These are phyloP conservation scores for Penicillium subrubescens DNA, from an alignment of 495 filamentous ascomycete genomes.

Conservation along the genomic window DNA sequence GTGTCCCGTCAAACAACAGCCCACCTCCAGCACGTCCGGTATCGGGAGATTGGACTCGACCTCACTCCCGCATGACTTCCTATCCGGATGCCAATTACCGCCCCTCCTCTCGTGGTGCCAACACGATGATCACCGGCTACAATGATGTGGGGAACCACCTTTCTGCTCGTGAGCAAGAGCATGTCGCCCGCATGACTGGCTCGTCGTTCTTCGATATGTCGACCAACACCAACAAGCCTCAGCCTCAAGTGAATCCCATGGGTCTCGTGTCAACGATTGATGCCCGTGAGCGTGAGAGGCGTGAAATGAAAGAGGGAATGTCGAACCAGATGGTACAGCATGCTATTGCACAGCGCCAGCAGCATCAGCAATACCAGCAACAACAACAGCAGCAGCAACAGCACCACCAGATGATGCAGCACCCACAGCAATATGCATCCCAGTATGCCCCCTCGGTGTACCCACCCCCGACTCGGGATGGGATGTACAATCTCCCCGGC, in stretches of 20 bases:
- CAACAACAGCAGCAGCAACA: conserved; percentile 33
- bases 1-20: conserved; percentile 55
- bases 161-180: conserved; percentile 92
- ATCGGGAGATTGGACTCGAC: conserved; percentile 61
- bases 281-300: conserved; percentile 71
- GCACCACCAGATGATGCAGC: conserved; percentile 28
- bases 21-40: conserved; percentile 45
- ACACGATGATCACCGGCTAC: conserved; percentile 43
- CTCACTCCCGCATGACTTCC: conserved; percentile 35
- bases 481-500: conserved; percentile 43
- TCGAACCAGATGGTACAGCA: conserved; percentile 74
- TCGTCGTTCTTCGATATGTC: conserved; percentile 77
- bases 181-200: conserved; percentile 85
- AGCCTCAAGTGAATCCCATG: conserved; percentile 47
- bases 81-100: conserved; percentile 46
- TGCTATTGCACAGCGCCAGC: conserved; percentile 75
- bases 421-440: conserved; percentile 44
- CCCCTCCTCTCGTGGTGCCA: conserved; percentile 54
- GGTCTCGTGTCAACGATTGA: conserved; percentile 79
- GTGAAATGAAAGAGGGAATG: conserved; percentile 69
- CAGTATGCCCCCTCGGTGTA: conserved; percentile 27
- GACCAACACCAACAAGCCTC: conserved; percentile 48
- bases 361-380: conserved; percentile 54
- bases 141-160: conserved; percentile 66
- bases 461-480: conserved; percentile 18